Conservation (phyloP, 1,284 basidiomycete species). For the Puccinia horiana region DNA sequence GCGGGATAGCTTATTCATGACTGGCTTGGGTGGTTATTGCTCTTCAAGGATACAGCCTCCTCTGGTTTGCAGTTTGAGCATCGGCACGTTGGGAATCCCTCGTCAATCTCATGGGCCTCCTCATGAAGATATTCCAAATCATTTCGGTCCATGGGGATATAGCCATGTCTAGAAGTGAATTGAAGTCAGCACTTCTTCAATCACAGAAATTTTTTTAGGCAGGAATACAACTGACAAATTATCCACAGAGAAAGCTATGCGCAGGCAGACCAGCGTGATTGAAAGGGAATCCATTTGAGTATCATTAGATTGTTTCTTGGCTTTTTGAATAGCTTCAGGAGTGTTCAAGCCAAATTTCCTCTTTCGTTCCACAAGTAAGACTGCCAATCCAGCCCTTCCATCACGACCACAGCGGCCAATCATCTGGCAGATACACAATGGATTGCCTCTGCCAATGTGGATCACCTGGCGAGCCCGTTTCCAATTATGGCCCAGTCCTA, state of each 20-base stretch:
- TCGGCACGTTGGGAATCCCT: background rate
- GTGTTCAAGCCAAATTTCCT: constrained; percentile 1
- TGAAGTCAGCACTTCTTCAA: background rate
- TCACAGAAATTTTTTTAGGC: background rate
- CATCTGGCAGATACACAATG: background rate
- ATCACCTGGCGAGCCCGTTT: background rate
- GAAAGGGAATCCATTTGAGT: background rate
- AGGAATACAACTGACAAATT: background rate
- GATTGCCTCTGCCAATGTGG: too few relatives aligned
- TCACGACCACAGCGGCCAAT: too few relatives aligned
- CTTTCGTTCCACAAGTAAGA: background rate
- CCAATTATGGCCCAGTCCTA: background rate
- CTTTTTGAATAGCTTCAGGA: too few relatives aligned
- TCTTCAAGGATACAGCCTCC: background rate
- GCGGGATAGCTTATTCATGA: background rate
- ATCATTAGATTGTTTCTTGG: background rate
- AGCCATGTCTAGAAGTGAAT: background rate
- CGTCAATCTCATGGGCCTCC: background rate
- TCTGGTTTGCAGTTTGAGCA: background rate
- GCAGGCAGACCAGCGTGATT: background rate
- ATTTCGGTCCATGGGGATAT: background rate
- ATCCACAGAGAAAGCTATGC: background rate
- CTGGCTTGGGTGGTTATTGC: background rate
- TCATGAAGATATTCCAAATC: background rate
- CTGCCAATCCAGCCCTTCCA: background rate